These are phyloP conservation scores for Penicillium palitans DNA, from an alignment of 2,329 filamentous ascomycete genomes.

Conservation along the genomic window DNA sequence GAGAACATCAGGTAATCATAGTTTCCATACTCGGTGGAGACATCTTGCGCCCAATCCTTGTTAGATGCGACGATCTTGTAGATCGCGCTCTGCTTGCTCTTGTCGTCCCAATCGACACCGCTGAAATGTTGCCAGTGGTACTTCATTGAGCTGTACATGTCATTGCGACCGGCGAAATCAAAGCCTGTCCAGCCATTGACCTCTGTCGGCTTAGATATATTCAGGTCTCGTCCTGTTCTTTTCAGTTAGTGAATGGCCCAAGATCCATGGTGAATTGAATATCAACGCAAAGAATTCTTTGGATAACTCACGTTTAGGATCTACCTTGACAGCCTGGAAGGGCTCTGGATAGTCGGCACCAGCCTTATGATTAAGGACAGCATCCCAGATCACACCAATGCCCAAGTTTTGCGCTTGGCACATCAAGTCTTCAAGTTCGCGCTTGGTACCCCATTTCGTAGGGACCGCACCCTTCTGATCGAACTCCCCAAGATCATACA, in stretches of 20 bases:
- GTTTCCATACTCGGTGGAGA: conserved; percentile 66
- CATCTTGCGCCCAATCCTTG: conserved; percentile 64
- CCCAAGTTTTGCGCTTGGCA: conserved; percentile 53
- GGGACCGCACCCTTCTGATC: conserved; percentile 63
- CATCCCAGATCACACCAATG: conserved; percentile 66
- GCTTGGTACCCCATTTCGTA: conserved; percentile 70
- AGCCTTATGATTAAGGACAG: conserved; percentile 71
- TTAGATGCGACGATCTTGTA: conserved; percentile 65
- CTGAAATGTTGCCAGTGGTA: conserved; percentile 69
- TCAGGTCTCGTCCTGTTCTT: conserved; percentile 49
- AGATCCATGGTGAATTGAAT: neutral
- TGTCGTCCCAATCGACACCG: conserved; percentile 66
- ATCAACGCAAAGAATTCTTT: neutral
- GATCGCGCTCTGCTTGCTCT: conserved; percentile 58
- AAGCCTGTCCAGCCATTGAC: conserved; percentile 70
- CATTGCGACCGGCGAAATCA: conserved; percentile 62
- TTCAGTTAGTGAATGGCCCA: neutral
- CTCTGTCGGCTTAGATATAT: conserved; percentile 57
- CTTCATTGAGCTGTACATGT: conserved; percentile 60
- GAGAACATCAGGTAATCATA: conserved; percentile 71
- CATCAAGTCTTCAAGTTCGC: conserved; percentile 58
- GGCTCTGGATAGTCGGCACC: conserved; percentile 66
- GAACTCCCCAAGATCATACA: conserved; percentile 71
- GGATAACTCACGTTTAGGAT: conserved; percentile 46
- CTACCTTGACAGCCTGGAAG: conserved; percentile 64